A percentile compares a stretch with the other conserved stretches of the same genome.
These are phyloP conservation scores for Pisolithus albus DNA, from an alignment of 768 basidiomycete species.

Conservation along the genomic window DNA sequence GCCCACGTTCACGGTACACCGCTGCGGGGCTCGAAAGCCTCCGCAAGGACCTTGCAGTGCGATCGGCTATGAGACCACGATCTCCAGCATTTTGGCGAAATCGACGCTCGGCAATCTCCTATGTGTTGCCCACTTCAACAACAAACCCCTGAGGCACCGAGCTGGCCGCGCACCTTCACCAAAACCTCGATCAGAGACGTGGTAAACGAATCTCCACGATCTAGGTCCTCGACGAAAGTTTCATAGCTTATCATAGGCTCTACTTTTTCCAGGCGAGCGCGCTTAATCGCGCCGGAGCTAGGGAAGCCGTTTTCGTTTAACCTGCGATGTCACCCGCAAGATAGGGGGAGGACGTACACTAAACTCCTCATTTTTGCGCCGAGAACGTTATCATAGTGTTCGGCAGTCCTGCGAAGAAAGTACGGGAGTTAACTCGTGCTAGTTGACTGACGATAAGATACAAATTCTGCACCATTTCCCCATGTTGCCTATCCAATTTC, in stretches of 20 bases:
- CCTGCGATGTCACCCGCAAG: neutral
- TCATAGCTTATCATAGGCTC: constrained; percentile 68
- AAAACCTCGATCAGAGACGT: constrained; percentile 67
- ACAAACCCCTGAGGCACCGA: neutral
- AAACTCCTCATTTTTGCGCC: constrained; percentile 68
- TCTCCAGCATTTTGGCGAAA: constrained; percentile 47
- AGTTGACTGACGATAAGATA: neutral
- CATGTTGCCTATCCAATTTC: constrained; percentile 35
- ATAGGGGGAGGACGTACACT: constrained; percentile 47
- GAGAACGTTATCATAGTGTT: constrained; percentile 68
- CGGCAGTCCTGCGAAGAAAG: constrained; percentile 48
- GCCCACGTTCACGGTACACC: constrained; percentile 43
- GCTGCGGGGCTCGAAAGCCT: constrained; percentile 47
- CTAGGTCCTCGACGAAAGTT: constrained; percentile 68
- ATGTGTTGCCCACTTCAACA: constrained; percentile 3
- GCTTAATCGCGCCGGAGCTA: constrained; percentile 68
- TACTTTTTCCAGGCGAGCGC: constrained; percentile 56
- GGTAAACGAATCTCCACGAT: constrained; percentile 76
- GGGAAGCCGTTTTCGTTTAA: constrained; percentile 2
- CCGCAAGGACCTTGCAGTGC: constrained; percentile 58
- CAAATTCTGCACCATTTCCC: constrained; percentile 58
- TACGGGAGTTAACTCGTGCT: constrained; percentile 4
- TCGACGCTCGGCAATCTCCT: constrained; percentile 77
- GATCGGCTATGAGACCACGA: constrained; percentile 55
- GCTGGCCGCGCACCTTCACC: constrained; percentile 55